Conservation (phyloP, 176 grass and related monocot genomes). For the Miscanthus lutarioriparius region DNA sequence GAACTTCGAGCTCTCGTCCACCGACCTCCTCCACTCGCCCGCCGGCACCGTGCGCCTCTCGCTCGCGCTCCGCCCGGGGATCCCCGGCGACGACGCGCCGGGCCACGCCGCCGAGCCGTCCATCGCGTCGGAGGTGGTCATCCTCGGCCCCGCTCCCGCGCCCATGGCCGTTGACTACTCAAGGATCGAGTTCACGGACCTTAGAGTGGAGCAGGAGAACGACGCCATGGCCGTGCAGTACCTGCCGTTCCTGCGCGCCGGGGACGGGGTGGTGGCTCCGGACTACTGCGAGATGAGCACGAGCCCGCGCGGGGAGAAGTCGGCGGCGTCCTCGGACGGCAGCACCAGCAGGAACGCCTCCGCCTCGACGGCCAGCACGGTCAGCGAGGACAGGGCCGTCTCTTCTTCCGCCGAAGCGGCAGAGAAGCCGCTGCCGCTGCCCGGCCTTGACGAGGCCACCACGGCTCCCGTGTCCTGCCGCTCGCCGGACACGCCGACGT, state of each 20-base stretch:
- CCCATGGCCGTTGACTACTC: slow-evolving; percentile 42
- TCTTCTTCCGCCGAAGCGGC: neutral
- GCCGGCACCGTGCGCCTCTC: slow-evolving; percentile 66
- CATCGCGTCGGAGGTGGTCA: slow-evolving; percentile 80
- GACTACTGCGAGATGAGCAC: slow-evolving; percentile 48
- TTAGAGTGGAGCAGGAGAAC: slow-evolving; percentile 62
- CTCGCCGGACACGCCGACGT: slow-evolving; percentile 64
- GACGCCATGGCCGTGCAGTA: slow-evolving; percentile 79
- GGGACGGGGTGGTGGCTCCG: too few species aligned
- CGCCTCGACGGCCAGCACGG: slow-evolving; percentile 47
- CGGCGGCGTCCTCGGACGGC: slow-evolving; percentile 32
- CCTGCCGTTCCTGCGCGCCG: slow-evolving; percentile 65
- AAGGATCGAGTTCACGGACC: slow-evolving; percentile 64
- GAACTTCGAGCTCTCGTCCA: slow-evolving; percentile 84
- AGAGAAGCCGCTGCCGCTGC: neutral
- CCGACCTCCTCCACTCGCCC: slow-evolving; percentile 77
- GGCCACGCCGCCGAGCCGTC: slow-evolving; percentile 3
- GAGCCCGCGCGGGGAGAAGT: slow-evolving; percentile 13
- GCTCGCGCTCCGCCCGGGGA: slow-evolving; percentile 44
- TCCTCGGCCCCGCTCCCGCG: slow-evolving; percentile 42
- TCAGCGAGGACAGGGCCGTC: slow-evolving; percentile 41
- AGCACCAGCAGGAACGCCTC: slow-evolving; percentile 55
- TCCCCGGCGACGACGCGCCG: neutral
- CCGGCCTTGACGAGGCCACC: neutral
- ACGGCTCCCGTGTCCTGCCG: neutral